Conservation (phyloP, 495 filamentous ascomycete species). For the Hyaloscypha variabilis region DNA sequence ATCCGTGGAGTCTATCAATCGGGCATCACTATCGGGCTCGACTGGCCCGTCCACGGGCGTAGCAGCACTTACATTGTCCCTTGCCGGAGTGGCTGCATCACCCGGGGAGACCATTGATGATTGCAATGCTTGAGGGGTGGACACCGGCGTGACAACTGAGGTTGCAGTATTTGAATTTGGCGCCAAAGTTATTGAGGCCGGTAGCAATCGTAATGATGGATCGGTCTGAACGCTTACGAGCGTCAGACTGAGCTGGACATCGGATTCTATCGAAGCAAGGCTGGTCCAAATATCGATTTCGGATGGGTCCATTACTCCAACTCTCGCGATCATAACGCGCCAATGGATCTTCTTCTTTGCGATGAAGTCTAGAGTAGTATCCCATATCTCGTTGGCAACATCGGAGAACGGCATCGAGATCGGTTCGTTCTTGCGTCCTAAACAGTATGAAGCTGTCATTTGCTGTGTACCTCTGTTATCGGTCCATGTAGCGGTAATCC, state of each 20-base stretch:
- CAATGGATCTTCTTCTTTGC: conserved; percentile 71
- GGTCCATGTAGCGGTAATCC: conserved; percentile 92
- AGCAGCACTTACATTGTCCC: conserved; percentile 50
- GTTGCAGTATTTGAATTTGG: conserved; percentile 36
- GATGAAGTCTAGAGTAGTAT: conserved; percentile 76
- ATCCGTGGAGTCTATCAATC: conserved; percentile 76
- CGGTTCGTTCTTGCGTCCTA: conserved; percentile 64
- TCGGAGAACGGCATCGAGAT: conserved; percentile 60
- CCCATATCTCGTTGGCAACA: conserved; percentile 81
- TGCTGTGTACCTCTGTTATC: conserved; percentile 80
- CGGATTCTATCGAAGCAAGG: conserved; percentile 35
- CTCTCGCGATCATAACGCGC: conserved; percentile 78
- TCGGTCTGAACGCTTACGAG: conserved; percentile 68
- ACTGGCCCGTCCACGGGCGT: conserved; percentile 49
- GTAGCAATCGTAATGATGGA: conserved; percentile 67
- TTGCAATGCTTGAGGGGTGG: conserved; percentile 53
- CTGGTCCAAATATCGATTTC: conserved; percentile 67
- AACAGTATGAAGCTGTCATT: conserved; percentile 76
- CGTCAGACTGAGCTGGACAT: conserved; percentile 52
- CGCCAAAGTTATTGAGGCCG: conserved; percentile 48
- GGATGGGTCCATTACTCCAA: conserved; percentile 69
- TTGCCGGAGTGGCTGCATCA: conserved; percentile 36
- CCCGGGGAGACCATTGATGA: conserved; percentile 54
- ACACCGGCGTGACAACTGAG: conserved; percentile 55
- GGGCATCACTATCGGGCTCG: conserved; percentile 71